Evolutionary conservation across 2,329 filamentous ascomycete genomes (phyloP).

Genomic region (Alternaria angustiovoidea): DNA sequence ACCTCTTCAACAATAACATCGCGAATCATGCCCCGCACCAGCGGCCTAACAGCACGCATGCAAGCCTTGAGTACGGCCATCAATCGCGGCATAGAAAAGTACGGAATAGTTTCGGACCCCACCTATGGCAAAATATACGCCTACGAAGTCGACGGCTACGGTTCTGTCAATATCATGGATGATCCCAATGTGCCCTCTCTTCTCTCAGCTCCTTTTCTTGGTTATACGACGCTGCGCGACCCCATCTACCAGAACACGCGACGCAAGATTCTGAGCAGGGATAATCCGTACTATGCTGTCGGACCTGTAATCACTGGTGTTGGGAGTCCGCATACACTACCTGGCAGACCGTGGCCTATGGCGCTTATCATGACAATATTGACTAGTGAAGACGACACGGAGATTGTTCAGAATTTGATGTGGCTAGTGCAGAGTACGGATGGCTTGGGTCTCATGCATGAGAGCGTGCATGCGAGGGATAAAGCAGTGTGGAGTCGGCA

Average conservation of each 20-base stretch:
- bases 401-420: conserved; percentile 53
- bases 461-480: conserved; percentile 57
- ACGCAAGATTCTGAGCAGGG: conserved; percentile 50
- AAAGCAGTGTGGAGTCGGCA: conserved; percentile 55
- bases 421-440: conserved; percentile 58
- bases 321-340: conserved; percentile 57
- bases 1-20: conserved; percentile 61
- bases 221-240: conserved; percentile 57
- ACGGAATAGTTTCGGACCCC: conserved; percentile 50
- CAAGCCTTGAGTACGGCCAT: conserved; percentile 59
- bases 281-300: conserved; percentile 59
- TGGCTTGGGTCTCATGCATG: conserved; percentile 60
- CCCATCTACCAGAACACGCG: conserved; percentile 57
- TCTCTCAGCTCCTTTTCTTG: conserved; percentile 69
- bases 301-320: conserved; percentile 57
- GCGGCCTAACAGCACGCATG: conserved; percentile 65
- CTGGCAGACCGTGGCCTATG: conserved; percentile 60
- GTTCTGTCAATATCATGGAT: conserved; percentile 68
- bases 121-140: conserved; percentile 54
- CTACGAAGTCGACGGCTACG: conserved; percentile 59
- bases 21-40: conserved; percentile 50
- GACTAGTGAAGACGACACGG: conserved; percentile 57
- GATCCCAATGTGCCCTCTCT: conserved; percentile 75
- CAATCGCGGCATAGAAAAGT: conserved; percentile 53
- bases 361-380: conserved; percentile 59